Evolutionary conservation across 169 alveolate species (phyloP), one percentile per base, ranked within the genome.

Genomic region (Plasmodium fragile): DNA sequence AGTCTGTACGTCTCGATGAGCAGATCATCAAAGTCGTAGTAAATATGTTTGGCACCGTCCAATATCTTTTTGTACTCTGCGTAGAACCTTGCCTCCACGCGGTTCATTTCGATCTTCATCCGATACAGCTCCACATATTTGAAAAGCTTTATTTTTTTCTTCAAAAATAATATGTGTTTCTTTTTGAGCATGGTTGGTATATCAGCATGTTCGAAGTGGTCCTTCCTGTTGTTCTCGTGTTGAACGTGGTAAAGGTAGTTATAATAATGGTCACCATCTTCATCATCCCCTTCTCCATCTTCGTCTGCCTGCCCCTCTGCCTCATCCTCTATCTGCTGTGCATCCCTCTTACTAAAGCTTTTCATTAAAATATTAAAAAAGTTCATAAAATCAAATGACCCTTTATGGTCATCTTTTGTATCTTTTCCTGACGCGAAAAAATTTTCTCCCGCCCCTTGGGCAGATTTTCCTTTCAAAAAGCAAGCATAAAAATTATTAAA

Each of bases 1-100:
- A 96, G 55, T 78, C 72, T 71, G 55, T 83, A 83, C 4, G 96
- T 71, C 52, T 90, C 82, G 55, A 91, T 90, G 49, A 96, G 79
- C 41, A 96, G 49, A 53, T 89, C 96, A 11, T 95, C 95, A 59
- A 93, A 96, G 85, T 95, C 98, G 69, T 95, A 78, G 65, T 84
- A 81, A 89, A 95, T 81, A 32, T 91, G 55, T 25, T 96, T 94
- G 71, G 80, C 72, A 3, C 53, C 43, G 8, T 81, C 22, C 69
- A 94, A 92, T n/a, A 70, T 82, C 52, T 94, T 77, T 28, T 81
- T 93, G 75, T 92, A 95, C 41, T 75, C 82, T 22, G 30, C 80
- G 81, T 90, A 95, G 30, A 73, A 83, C 7, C 22, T 75, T 81
- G 28, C 77, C 69, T 80, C 94, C 28, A 70, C 70, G 25, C 32